Evolutionary conservation across 805 yeast species (phyloP).

Genomic region (Monosporozyma unispora): DNA sequence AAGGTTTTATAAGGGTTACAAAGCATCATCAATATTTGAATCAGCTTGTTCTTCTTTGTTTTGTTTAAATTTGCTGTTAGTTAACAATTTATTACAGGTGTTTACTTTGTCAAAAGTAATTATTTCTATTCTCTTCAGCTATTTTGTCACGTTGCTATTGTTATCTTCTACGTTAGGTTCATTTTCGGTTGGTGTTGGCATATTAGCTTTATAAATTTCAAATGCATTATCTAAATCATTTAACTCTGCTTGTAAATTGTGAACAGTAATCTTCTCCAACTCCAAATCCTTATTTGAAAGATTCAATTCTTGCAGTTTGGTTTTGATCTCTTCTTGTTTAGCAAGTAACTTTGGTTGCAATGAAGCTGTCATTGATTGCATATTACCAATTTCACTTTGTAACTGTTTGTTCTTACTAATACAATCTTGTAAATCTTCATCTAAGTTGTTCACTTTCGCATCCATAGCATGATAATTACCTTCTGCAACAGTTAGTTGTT

Average conservation of each 20-base stretch:
- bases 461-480: constrained; percentile 69
- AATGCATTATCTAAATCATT: constrained; percentile 19
- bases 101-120: not conserved
- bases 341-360: constrained; percentile 46
- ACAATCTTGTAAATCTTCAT: constrained; percentile 51
- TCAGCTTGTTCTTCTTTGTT: not conserved
- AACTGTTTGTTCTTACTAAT: constrained; percentile 55
- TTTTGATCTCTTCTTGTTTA: constrained; percentile 40
- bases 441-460: constrained; percentile 50
- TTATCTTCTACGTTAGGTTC: not conserved
- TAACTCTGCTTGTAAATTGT: constrained; percentile 35
- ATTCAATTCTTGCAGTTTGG: constrained; percentile 23
- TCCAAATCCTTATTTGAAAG: constrained; percentile 48
- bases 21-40: not conserved
- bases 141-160: not conserved
- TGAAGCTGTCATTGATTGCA: constrained; percentile 59
- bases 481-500: constrained; percentile 68
- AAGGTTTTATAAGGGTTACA: not conserved
- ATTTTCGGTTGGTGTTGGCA: not conserved
- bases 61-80: not conserved
- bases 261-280: constrained; percentile 43
- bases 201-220: not conserved
- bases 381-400: constrained; percentile 57
- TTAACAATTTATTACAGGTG: not conserved
- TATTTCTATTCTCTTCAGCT: not conserved